Base-by-base conservation (phyloP, 1,284 basidiomycete genomes). In the Lentinula novae-zelandiae region DNA sequence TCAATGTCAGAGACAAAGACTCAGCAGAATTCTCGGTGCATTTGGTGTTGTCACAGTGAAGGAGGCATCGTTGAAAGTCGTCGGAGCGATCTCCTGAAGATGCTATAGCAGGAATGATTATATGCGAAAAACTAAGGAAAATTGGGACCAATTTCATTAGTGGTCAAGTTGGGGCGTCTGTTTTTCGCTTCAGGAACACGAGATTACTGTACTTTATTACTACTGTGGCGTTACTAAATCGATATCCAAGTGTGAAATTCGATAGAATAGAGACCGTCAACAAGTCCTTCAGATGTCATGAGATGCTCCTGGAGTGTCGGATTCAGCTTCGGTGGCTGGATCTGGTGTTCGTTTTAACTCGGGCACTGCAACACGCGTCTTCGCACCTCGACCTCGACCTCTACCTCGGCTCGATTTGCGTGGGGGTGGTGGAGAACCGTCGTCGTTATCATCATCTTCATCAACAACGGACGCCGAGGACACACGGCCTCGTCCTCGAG, bases 1-100 rank as follows among this genome's bases (percentile, higher is more conserved):
- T 80, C 58, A 89, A 72, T 27, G 77, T 61, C 57, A 84, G 64
- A 53, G 83, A 69, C 61, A 84, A 70, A 54, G 75, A 62, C 46
- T 63, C 51, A 5, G 67, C 49, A 36, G 49, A 54, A 46, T 57
- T 46, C 39, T 34, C 51, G 31, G 51, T 49, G 53, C 63, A 64
- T 55, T 52, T 17, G 15, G 58, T 2, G 13, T 51, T 34, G 13
- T 58, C 50, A 39, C 63, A 64, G 34, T 54, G 53, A 50, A 40
- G 34, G 13, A 64, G 40, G 57, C 63, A 64, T 42, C 39, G 51
- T 44, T 60, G 52, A 42, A 62, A 64, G 15, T 53, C 49, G 38
- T 27, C 42, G 5, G 61, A 60, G 8, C 54, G 57, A 34, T 64
- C 63, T 17, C 63, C 63, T 5, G 53, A 57, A 17, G 63, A 64